Conservation (phyloP, 2,329 filamentous ascomycete genomes). For the Saccharata proteae region DNA sequence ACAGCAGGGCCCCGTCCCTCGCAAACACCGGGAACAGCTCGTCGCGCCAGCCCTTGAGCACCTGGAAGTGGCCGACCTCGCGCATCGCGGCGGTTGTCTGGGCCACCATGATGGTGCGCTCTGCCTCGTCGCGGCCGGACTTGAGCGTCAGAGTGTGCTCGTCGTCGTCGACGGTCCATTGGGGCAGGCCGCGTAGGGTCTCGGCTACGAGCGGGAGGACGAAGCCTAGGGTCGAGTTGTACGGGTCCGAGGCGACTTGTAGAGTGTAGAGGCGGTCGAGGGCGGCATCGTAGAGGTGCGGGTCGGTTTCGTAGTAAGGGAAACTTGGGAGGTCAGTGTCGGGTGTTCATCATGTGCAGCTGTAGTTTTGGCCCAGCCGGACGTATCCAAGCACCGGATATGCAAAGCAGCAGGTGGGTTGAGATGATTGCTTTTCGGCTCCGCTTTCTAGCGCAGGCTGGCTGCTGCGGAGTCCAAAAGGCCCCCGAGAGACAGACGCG, state of each 20-base stretch:
- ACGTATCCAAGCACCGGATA: no score
- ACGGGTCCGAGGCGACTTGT: slow-evolving; percentile 54
- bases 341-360: neutral
- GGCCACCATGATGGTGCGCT: slow-evolving; percentile 47
- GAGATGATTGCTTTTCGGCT: neutral
- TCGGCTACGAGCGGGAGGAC: slow-evolving; percentile 50
- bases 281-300: slow-evolving; percentile 42
- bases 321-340: slow-evolving; percentile 44
- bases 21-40: slow-evolving; percentile 32
- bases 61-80: slow-evolving; percentile 55
- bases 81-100: slow-evolving; percentile 56
- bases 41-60: slow-evolving; percentile 43
- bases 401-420: neutral
- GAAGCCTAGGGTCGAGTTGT: slow-evolving; percentile 49
- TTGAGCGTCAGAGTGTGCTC: slow-evolving; percentile 50
- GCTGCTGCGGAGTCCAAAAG: no score
- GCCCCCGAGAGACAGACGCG: slow-evolving; percentile 5
- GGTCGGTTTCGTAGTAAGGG: slow-evolving; percentile 56
- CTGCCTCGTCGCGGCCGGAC: slow-evolving; percentile 46
- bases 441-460: no score
- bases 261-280: slow-evolving; percentile 48
- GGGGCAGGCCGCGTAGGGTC: slow-evolving; percentile 41
- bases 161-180: slow-evolving; percentile 48
- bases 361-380: no score
- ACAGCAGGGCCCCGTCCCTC: slow-evolving; percentile 24